Conservation (phyloP, 306 rosid species). For the Lupinus albus region DNA sequence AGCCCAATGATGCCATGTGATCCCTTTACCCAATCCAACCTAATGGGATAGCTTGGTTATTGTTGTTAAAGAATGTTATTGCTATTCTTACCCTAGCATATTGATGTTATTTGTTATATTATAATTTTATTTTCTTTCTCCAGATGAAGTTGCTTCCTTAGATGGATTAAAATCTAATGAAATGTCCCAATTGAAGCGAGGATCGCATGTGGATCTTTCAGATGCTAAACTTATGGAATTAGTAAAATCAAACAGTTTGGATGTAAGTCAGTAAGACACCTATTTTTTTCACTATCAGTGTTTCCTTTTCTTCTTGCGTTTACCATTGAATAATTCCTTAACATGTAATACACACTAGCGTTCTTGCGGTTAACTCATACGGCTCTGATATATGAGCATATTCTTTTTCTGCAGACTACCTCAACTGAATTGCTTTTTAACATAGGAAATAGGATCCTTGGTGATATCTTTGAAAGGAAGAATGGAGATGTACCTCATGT, state of each 20-base stretch:
- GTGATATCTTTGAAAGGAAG: constrained; percentile 63
- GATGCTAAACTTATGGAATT: constrained; percentile 65
- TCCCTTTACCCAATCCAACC: constrained; percentile 1
- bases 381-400: constrained; percentile 45
- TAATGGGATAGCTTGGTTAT: constrained; percentile 12
- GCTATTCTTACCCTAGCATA: constrained; percentile 22
- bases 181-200: constrained; percentile 52
- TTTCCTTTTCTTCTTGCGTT: constrained; percentile 27
- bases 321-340: constrained; percentile 12
- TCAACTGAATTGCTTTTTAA: constrained; percentile 71
- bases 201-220: constrained; percentile 55
- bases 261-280: constrained; percentile 57
- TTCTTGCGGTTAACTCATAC: constrained; percentile 18
- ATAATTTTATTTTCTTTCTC: constrained; percentile 36
- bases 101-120: constrained; percentile 37
- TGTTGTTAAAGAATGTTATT: constrained; percentile 25
- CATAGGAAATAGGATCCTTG: constrained; percentile 64
- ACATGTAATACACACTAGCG: not conserved
- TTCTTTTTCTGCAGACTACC: constrained; percentile 63
- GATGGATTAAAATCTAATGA: constrained; percentile 53
- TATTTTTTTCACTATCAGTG: constrained; percentile 39
- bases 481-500: constrained; percentile 78
- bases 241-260: constrained; percentile 68
- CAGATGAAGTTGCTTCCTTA: constrained; percentile 57
- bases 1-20: constrained; percentile 5